Conservation (phyloP, 2,329 filamentous ascomycete species). For the Lecanosticta acicola region DNA sequence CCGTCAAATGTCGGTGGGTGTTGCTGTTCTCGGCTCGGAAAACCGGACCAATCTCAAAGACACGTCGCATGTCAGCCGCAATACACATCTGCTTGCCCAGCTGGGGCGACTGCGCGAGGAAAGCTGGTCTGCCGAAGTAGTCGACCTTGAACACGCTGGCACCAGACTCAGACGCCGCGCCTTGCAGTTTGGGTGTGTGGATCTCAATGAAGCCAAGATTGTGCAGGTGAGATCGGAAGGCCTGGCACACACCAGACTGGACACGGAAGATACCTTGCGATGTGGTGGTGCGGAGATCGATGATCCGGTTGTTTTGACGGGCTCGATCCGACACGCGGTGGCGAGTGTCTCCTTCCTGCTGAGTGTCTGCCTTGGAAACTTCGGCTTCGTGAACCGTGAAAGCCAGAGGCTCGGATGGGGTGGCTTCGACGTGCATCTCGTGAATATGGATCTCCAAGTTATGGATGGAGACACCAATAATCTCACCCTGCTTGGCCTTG, state of each 20-base stretch:
- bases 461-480: slow-evolving; percentile 70
- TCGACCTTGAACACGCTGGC: slow-evolving; percentile 87
- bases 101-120: slow-evolving; percentile 86
- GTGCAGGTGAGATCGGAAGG: slow-evolving; percentile 73
- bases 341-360: slow-evolving; percentile 52
- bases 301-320: slow-evolving; percentile 70
- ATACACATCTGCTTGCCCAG: slow-evolving; percentile 91
- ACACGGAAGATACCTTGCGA: slow-evolving; percentile 86
- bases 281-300: slow-evolving; percentile 78
- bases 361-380: slow-evolving; percentile 52
- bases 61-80: slow-evolving; percentile 78
- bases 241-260: slow-evolving; percentile 70
- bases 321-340: slow-evolving; percentile 65
- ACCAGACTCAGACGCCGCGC: slow-evolving; percentile 83
- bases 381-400: slow-evolving; percentile 68
- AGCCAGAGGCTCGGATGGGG: slow-evolving; percentile 57
- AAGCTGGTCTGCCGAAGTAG: slow-evolving; percentile 83
- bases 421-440: slow-evolving; percentile 57
- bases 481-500: slow-evolving; percentile 57
- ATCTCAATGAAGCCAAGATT: slow-evolving; percentile 81
- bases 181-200: slow-evolving; percentile 87
- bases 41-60: slow-evolving; percentile 85
- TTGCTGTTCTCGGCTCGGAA: slow-evolving; percentile 96
- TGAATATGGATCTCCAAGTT: slow-evolving; percentile 70
- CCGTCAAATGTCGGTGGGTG: slow-evolving; percentile 87